Base-by-base conservation (phyloP, 2,329 filamentous ascomycete species). In the Tolypocladium endophyticum region DNA sequence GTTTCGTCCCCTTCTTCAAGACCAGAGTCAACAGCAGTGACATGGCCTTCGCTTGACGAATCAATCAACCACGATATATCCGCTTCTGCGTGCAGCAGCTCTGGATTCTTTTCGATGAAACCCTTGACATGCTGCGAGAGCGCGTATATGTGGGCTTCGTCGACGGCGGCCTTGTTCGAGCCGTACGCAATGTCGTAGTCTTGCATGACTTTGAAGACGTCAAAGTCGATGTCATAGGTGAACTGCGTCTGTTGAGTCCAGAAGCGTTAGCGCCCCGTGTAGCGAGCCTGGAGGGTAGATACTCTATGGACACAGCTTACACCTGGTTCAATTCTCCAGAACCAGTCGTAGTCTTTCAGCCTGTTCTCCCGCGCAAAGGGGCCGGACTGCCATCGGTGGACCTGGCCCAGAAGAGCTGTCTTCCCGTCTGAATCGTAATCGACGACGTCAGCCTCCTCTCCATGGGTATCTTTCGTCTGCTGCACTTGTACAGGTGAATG, bases 161-260 rank as follows among this genome's bases (percentile, higher is more conserved):
- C 76, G 35, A 80, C 69, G 50, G 77, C 74, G 30, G 76, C 76
- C 67, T 80, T 78, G 61, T 80, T 84, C 68, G 83, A 84, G 16
- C 82, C 90, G 69, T 94, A 94, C 14, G 86, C 89, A 70, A 93
- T 88, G 70, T 91, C 87, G 71, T 90, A 85, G 68, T 95, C 90
- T 63, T 85, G 80, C 89, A 95, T 93, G 77, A 87, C 92, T 55
- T 86, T 84, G 76, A 95, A 95, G 36, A 94, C 84, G 68, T 95
- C 91, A 69, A 95, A 94, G 69, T 91, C 85, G 63, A 95, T 83
- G 62, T 82, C 73, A 61, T 81, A 82, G 60, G 76, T 78, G 64
- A 83, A 82, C 53, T 81, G 75, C 7, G 81, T 76, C 81, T 83
- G 20, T 30, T 18, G 18, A n/a, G 3, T 56, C 39, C 55, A 25